Percentiles rank a stretch among this genome's conserved stretches.
These are phyloP conservation scores for Epichloe gansuensis DNA, from an alignment of 2,329 filamentous ascomycete species.

Conservation along the genomic window DNA sequence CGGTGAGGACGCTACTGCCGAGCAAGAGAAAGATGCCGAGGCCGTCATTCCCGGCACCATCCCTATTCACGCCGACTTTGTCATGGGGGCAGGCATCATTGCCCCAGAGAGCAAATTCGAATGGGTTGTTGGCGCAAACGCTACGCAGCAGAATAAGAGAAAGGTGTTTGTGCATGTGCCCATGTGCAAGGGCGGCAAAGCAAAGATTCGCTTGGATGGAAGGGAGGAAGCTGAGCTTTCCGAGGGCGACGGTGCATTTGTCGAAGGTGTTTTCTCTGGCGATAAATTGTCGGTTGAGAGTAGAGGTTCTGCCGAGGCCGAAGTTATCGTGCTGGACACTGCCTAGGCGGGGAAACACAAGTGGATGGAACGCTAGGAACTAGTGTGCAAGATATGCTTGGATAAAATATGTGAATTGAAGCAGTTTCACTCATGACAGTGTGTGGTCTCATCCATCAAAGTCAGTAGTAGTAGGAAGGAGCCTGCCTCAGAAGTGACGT, in stretches of 20 bases:
- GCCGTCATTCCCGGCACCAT: conserved; percentile 55
- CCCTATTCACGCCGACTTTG: conserved; percentile 71
- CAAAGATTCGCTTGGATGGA: conserved; percentile 56
- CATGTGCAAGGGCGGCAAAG: conserved; percentile 64
- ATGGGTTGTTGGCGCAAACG: conserved; percentile 56
- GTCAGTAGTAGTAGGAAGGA: too few relatives aligned
- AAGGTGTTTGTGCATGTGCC: conserved; percentile 74
- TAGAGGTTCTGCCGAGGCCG: conserved; percentile 53
- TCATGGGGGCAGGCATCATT: conserved; percentile 69
- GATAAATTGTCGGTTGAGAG: conserved; percentile 54
- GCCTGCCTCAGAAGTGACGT: too few relatives aligned
- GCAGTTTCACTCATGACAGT: too few relatives aligned
- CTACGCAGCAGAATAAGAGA: conserved; percentile 38
- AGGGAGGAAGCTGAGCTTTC: conserved; percentile 49
- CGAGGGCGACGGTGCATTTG: conserved; percentile 73
- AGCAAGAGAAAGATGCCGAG: conserved; percentile 51
- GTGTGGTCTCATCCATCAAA: too few relatives aligned
- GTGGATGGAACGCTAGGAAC: not conserved
- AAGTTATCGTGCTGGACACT: conserved; percentile 56
- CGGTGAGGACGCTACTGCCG: conserved; percentile 45
- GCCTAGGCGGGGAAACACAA: conserved; percentile 15
- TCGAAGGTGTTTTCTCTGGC: conserved; percentile 50
- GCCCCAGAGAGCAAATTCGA: conserved; percentile 50
- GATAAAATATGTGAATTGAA: too few relatives aligned
- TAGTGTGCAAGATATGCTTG: too few relatives aligned